Percentiles rank a stretch among this genome's conserved stretches.
Evolutionary conservation across 768 basidiomycete genomes (phyloP).

Genomic region (Porphyrellus cyaneotinctus): DNA sequence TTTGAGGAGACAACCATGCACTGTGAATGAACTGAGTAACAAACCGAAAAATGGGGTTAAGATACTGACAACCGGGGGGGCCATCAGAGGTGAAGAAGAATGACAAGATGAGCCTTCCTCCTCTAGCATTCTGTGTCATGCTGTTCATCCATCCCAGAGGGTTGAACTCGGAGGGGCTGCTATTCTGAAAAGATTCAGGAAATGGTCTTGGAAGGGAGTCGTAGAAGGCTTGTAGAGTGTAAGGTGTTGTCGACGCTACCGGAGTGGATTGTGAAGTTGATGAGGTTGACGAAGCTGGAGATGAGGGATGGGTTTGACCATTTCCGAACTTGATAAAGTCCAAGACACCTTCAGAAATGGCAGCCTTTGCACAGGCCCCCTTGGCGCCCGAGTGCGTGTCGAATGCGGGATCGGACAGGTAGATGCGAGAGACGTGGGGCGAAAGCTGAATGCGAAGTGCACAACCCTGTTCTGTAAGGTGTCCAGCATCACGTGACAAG

Average conservation of each 20-base stretch:
- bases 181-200: slow-evolving; percentile 47
- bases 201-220: slow-evolving; percentile 65
- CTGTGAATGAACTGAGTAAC: slow-evolving; percentile 28
- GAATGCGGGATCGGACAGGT: slow-evolving; percentile 46
- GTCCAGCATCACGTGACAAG: background rate
- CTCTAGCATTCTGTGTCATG: slow-evolving; percentile 48
- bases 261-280: slow-evolving; percentile 6
- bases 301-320: slow-evolving; percentile 42
- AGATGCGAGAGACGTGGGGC: slow-evolving; percentile 45
- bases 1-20: slow-evolving; percentile 62
- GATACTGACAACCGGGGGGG: slow-evolving; percentile 41
- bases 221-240: slow-evolving; percentile 54
- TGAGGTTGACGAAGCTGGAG: slow-evolving; percentile 10
- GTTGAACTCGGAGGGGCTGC: slow-evolving; percentile 48
- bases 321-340: slow-evolving; percentile 57
- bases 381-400: slow-evolving; percentile 44
- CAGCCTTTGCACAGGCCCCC: slow-evolving; percentile 49
- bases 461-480: slow-evolving; percentile 45
- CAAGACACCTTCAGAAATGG: slow-evolving; percentile 49
- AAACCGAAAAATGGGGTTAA: background rate
- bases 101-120: slow-evolving; percentile 39
- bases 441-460: slow-evolving; percentile 55
- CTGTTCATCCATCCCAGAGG: slow-evolving; percentile 52
- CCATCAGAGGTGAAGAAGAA: slow-evolving; percentile 46
- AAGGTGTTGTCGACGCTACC: slow-evolving; percentile 16